phyloP scores from a whole-genome alignment of 148 eudicot genomes.

The Vaccinium corymbosum region DNA sequence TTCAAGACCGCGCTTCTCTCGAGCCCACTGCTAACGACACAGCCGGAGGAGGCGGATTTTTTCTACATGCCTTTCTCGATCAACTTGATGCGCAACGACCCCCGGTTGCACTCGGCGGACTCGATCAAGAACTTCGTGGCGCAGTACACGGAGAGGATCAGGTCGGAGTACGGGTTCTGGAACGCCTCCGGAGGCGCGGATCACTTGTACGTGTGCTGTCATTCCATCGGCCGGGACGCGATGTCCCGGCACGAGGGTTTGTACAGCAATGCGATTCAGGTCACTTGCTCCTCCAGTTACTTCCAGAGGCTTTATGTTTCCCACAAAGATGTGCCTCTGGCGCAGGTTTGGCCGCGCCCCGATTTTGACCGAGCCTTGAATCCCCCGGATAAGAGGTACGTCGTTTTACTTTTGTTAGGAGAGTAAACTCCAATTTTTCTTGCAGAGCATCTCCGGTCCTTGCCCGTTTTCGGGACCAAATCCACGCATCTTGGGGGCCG shows the following conservation, averaged over 20 bases:
- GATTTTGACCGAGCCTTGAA: conserved; percentile 12
- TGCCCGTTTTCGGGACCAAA: too few species aligned
- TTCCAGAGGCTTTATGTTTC: conserved; percentile 38
- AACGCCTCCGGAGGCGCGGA: conserved; percentile 44
- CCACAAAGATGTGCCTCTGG: conserved; percentile 37
- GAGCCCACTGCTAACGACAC: conserved; percentile 24
- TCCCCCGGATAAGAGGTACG: conserved; percentile 31
- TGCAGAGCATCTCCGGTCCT: background rate
- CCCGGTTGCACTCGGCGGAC: conserved; percentile 22
- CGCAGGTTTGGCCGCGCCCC: conserved; percentile 45
- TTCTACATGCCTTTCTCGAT: conserved; percentile 49
- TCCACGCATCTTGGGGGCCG: too few species aligned
- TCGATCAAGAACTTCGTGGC: conserved; percentile 31
- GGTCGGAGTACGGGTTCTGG: conserved; percentile 27
- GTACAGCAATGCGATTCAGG: conserved; percentile 32
- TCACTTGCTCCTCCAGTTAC: conserved; percentile 38
- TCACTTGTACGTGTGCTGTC: conserved; percentile 39
- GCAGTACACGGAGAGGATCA: conserved; percentile 19
- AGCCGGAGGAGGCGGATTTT: conserved; percentile 34
- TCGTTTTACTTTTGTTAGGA: background rate
- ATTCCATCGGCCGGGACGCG: conserved; percentile 39
- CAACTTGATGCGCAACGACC: conserved; percentile 36
- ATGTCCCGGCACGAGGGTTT: conserved; percentile 24
- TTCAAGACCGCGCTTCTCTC: conserved; percentile 34
- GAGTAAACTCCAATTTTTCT: background rate